These are phyloP conservation scores for Exophiala oligosperma DNA, from an alignment of 2,329 filamentous ascomycete species.

Conservation along the genomic window DNA sequence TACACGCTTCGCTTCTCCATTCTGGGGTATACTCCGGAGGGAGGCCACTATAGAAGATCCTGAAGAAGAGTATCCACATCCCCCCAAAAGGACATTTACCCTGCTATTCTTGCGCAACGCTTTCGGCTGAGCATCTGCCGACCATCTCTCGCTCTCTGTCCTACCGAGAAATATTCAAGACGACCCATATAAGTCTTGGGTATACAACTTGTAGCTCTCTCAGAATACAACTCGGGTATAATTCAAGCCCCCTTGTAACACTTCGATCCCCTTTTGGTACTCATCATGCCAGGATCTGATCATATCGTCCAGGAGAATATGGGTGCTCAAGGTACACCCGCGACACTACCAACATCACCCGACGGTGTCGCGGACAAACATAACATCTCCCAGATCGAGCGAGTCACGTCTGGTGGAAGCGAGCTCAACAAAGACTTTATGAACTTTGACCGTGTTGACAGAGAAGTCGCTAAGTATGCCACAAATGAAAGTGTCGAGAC, in stretches of 20 bases:
- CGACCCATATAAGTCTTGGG: neutral
- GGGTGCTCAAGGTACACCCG: neutral
- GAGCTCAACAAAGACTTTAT: slow-evolving; percentile 53
- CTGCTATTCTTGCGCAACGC: neutral
- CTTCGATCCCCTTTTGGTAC: neutral
- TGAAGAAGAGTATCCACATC: too few relatives aligned
- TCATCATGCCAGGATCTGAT: slow-evolving; percentile 3
- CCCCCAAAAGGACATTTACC: neutral
- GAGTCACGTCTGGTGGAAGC: slow-evolving; percentile 47
- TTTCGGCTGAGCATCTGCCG: neutral
- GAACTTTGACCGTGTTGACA: slow-evolving; percentile 63
- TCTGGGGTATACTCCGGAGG: neutral
- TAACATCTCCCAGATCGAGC: slow-evolving; percentile 50
- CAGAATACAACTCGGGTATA: too few relatives aligned
- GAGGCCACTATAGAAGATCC: too few relatives aligned
- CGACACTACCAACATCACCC: neutral
- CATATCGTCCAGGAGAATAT: slow-evolving; percentile 7
- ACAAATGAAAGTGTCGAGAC: slow-evolving; percentile 58
- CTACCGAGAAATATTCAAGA: neutral
- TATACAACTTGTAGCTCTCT: neutral
- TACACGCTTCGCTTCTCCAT: neutral
- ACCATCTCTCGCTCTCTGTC: neutral
- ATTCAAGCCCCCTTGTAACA: too few relatives aligned
- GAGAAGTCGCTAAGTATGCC: slow-evolving; percentile 70
- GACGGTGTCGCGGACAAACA: slow-evolving; percentile 19